phyloP scores from a whole-genome alignment of 2,329 filamentous ascomycete species.

The Talaromyces sp. region DNA sequence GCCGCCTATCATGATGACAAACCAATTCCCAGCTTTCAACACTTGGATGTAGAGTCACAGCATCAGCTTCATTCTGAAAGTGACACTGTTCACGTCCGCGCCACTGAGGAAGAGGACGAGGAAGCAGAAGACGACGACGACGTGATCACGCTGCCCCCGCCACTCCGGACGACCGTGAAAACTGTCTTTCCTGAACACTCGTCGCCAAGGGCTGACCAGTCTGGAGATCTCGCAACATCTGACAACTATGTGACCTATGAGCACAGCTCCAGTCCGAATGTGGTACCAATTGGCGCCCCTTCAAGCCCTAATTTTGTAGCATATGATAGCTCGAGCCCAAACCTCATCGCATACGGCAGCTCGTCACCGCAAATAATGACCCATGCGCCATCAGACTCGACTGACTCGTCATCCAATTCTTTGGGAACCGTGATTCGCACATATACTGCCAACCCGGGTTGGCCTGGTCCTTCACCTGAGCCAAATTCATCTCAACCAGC shows the following conservation, averaged over 20 bases:
- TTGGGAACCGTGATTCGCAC: conserved; percentile 35
- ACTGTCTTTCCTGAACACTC: conserved; percentile 27
- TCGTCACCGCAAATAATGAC: conserved; percentile 27
- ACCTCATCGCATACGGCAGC: conserved; percentile 27
- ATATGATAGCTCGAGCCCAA: conserved; percentile 32
- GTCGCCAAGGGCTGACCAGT: conserved; percentile 14
- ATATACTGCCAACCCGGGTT: conserved; percentile 23
- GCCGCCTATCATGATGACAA: background rate
- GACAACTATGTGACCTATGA: conserved; percentile 11
- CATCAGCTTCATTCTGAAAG: background rate
- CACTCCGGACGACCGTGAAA: conserved; percentile 32
- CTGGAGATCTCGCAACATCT: conserved; percentile 3
- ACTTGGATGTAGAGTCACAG: background rate
- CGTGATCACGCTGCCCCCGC: conserved; percentile 24
- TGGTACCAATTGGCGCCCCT: conserved; percentile 31
- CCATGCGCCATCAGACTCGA: conserved; percentile 30
- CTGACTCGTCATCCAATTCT: conserved; percentile 32
- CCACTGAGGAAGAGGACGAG: background rate
- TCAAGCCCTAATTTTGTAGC: conserved; percentile 38
- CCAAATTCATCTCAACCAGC: conserved; percentile 27
- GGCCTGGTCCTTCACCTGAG: conserved; percentile 29
- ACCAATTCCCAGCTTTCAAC: background rate
- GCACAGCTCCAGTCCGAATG: conserved; percentile 35
- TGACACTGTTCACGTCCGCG: background rate
- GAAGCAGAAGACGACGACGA: conserved; percentile 21